Conservation (phyloP, 2,329 filamentous ascomycete species). For the Keithomyces neogunnii region DNA sequence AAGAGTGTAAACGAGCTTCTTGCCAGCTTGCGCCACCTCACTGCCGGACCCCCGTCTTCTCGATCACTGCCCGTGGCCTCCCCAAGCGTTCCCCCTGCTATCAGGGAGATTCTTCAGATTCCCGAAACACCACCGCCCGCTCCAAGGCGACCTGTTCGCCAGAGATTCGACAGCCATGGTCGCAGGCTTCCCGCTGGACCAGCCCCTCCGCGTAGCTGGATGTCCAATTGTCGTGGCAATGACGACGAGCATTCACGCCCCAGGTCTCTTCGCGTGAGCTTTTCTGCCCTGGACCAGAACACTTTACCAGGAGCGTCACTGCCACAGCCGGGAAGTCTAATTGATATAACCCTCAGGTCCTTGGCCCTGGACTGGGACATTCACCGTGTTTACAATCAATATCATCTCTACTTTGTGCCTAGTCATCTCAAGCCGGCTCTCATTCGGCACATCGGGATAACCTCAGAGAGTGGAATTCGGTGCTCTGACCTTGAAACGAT, state of each 20-base stretch:
- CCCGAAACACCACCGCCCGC: conserved; percentile 46
- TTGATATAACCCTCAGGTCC: conserved; percentile 40
- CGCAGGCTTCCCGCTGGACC: conserved; percentile 49
- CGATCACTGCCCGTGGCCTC: conserved; percentile 21
- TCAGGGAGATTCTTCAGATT: conserved; percentile 51
- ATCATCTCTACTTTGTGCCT: conserved; percentile 48
- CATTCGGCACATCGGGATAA: conserved; percentile 39
- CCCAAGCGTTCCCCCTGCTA: conserved; percentile 50
- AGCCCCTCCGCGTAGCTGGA: conserved; percentile 51
- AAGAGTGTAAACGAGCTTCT: conserved; percentile 52
- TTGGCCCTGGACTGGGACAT: conserved; percentile 47
- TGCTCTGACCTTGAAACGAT: conserved; percentile 41
- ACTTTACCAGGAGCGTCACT: conserved; percentile 36
- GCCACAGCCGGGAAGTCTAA: conserved; percentile 38
- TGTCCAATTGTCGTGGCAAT: conserved; percentile 17
- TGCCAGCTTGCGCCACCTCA: conserved; percentile 43
- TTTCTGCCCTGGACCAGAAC: conserved; percentile 11
- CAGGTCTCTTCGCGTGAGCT: conserved; percentile 14
- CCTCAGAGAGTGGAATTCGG: conserved; percentile 37
- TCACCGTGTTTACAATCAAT: conserved; percentile 46
- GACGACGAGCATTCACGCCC: conserved; percentile 8
- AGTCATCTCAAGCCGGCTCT: conserved; percentile 43
- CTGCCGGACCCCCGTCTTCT: conserved; percentile 19
- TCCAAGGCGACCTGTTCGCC: conserved; percentile 35
- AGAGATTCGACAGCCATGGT: conserved; percentile 36